Percentiles rank a stretch among this genome's conserved stretches.
phyloP scores from a whole-genome alignment of 768 basidiomycete genomes.

The Hirschioporus abietinus region DNA sequence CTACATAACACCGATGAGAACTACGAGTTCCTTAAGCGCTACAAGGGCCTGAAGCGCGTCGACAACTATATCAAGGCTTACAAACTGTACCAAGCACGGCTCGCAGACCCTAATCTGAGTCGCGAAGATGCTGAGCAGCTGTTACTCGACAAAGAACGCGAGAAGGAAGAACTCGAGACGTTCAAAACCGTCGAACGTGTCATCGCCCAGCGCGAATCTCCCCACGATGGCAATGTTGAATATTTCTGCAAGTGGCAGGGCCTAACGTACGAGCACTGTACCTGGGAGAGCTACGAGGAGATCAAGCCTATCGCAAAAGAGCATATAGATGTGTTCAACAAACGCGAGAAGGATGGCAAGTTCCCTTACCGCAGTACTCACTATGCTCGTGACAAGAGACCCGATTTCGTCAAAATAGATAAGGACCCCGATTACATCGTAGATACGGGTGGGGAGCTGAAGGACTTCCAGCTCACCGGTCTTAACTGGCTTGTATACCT shows the following conservation, averaged over 20 bases:
- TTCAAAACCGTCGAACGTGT: constrained; percentile 91
- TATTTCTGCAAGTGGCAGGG: constrained; percentile 98
- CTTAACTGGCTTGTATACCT: constrained; percentile 98
- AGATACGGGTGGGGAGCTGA: constrained; percentile 75
- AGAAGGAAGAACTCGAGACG: constrained; percentile 86
- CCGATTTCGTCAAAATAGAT: constrained; percentile 74
- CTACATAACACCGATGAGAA: constrained; percentile 99
- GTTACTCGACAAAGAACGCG: constrained; percentile 84
- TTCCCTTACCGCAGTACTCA: constrained; percentile 80
- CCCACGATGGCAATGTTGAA: constrained; percentile 52
- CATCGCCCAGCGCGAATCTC: constrained; percentile 67
- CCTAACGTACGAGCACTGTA: constrained; percentile 90
- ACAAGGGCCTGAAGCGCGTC: constrained; percentile 93
- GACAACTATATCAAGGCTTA: constrained; percentile 98
- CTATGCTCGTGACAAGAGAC: constrained; percentile 65
- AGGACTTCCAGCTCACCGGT: constrained; percentile 97
- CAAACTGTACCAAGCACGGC: constrained; percentile 64
- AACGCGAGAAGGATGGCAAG: constrained; percentile 68
- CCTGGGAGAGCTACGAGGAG: constrained; percentile 87
- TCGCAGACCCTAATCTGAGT: constrained; percentile 59
- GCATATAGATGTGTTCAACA: constrained; percentile 74
- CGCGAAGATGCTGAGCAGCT: constrained; percentile 88
- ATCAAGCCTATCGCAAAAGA: constrained; percentile 72
- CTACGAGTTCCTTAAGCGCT: constrained; percentile 92
- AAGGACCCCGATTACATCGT: constrained; percentile 85